A percentile compares a stretch with the other conserved stretches of the same genome.
Conservation (phyloP, 1,139 yeast species). For the Saccharomyces pastorianus region DNA sequence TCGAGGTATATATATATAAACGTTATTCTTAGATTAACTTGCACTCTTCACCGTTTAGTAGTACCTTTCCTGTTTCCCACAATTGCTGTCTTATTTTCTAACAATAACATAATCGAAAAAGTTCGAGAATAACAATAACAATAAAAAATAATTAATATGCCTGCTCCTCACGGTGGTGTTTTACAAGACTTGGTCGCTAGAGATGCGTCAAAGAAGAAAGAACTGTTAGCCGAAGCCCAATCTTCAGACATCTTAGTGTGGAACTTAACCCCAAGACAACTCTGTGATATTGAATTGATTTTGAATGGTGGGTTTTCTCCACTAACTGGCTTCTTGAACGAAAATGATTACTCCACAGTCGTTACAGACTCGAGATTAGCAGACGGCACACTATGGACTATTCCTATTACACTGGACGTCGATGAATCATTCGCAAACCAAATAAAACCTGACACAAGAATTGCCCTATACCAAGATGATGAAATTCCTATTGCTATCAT, state of each 20-base stretch:
- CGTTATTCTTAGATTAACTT: too few species aligned
- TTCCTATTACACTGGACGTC: conserved; percentile 87
- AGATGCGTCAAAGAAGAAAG: conserved; percentile 54
- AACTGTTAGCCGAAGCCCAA: conserved; percentile 51
- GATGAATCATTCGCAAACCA: conserved; percentile 43
- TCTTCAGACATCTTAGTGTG: conserved; percentile 34
- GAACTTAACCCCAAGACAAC: conserved; percentile 71
- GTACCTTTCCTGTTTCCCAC: too few species aligned
- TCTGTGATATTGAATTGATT: conserved; percentile 87
- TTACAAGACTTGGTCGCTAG: conserved; percentile 80
- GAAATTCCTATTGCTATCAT: conserved; percentile 73
- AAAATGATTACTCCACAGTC: conserved; percentile 74
- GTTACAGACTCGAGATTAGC: conserved; percentile 69
- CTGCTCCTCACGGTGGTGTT: conserved; percentile 85
- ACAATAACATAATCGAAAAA: too few species aligned
- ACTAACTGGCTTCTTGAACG: conserved; percentile 72
- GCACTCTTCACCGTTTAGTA: too few species aligned
- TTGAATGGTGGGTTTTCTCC: conserved; percentile 95
- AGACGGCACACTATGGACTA: conserved; percentile 80
- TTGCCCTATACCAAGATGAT: conserved; percentile 78
- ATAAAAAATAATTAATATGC: conserved; percentile 38
- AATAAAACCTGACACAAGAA: conserved; percentile 51
- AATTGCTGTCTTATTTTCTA: too few species aligned
- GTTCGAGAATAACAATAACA: not conserved
- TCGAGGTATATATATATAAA: too few species aligned